phyloP scores from a whole-genome alignment of 1,284 basidiomycete genomes.

The Rugosomyces carneus region DNA sequence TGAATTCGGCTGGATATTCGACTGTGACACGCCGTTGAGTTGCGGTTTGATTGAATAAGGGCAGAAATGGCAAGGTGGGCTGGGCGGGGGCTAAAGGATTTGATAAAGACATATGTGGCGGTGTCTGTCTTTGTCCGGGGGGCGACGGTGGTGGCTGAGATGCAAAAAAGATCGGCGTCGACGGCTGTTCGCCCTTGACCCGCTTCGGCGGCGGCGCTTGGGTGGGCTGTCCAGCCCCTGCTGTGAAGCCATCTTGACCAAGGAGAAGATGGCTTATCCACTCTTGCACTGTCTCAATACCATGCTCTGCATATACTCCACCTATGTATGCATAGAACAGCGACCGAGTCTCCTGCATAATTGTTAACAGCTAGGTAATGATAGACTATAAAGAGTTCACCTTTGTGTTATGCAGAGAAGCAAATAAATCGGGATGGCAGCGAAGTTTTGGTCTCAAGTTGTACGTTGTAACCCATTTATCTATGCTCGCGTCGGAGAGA shows the following conservation, averaged over 20 bases:
- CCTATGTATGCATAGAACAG: constrained; percentile 66
- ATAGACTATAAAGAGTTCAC: constrained; percentile 27
- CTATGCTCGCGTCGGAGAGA: constrained; percentile 41
- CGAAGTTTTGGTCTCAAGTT: constrained; percentile 51
- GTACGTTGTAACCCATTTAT: constrained; percentile 56
- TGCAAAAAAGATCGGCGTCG: constrained; percentile 26
- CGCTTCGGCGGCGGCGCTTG: constrained; percentile 30
- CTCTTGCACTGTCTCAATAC: constrained; percentile 41
- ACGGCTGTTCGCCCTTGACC: constrained; percentile 28
- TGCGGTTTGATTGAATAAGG: constrained; percentile 68
- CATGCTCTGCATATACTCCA: constrained; percentile 52
- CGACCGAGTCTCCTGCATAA: constrained; percentile 46
- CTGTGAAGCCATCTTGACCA: constrained; percentile 29
- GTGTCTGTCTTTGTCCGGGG: constrained; percentile 13
- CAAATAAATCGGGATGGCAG: constrained; percentile 40
- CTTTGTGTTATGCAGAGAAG: constrained; percentile 38
- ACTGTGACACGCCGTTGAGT: constrained; percentile 54
- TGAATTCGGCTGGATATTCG: constrained; percentile 51
- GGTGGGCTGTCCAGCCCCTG: constrained; percentile 15
- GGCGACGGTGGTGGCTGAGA: constrained; percentile 29
- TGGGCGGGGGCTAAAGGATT: constrained; percentile 57
- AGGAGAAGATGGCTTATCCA: constrained; percentile 54
- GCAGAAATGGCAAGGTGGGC: constrained; percentile 54
- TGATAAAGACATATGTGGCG: constrained; percentile 21
- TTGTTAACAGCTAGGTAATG: background rate